These are phyloP conservation scores for Tolypocladium tundrense DNA, from an alignment of 2,329 filamentous ascomycete genomes.

Conservation along the genomic window DNA sequence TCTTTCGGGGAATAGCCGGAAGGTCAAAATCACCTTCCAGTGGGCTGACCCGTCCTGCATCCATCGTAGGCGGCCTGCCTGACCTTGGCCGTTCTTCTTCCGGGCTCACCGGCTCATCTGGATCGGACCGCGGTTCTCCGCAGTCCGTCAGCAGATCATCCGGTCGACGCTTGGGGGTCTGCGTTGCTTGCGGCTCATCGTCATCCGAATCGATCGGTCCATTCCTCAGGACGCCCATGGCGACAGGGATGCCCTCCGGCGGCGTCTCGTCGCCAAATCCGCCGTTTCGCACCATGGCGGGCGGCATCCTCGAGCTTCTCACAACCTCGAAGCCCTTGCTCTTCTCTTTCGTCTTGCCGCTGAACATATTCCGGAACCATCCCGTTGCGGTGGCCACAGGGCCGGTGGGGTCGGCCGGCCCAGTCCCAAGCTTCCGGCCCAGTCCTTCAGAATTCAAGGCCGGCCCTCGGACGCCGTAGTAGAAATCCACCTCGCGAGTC, in stretches of 20 bases:
- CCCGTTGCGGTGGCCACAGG: constrained; percentile 81
- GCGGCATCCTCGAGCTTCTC: constrained; percentile 75
- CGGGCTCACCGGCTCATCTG: constrained; percentile 28
- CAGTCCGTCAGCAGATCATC: constrained; percentile 33
- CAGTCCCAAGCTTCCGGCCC: constrained; percentile 80
- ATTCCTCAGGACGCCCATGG: constrained; percentile 48
- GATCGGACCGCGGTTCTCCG: constrained; percentile 36
- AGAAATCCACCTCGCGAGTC: constrained; percentile 91
- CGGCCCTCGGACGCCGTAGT: constrained; percentile 85
- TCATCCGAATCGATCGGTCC: constrained; percentile 57
- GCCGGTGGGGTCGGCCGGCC: constrained; percentile 87
- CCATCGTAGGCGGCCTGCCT: background rate
- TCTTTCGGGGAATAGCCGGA: constrained; percentile 60
- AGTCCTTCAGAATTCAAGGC: constrained; percentile 73
- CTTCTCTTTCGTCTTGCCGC: constrained; percentile 85
- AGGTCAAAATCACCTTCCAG: constrained; percentile 22
- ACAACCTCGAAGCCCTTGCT: constrained; percentile 97
- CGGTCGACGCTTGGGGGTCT: constrained; percentile 15
- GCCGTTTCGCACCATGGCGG: constrained; percentile 50
- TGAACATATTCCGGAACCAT: constrained; percentile 74
- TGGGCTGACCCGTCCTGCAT: background rate
- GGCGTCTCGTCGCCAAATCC: constrained; percentile 54
- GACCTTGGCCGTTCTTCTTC: constrained; percentile 11
- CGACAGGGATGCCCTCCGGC: constrained; percentile 55
- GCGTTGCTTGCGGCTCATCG: constrained; percentile 23